Evolutionary conservation across 495 filamentous ascomycete species (phyloP), one percentile per base, ranked within the genome.

Genomic region (Penicillium lividum): DNA sequence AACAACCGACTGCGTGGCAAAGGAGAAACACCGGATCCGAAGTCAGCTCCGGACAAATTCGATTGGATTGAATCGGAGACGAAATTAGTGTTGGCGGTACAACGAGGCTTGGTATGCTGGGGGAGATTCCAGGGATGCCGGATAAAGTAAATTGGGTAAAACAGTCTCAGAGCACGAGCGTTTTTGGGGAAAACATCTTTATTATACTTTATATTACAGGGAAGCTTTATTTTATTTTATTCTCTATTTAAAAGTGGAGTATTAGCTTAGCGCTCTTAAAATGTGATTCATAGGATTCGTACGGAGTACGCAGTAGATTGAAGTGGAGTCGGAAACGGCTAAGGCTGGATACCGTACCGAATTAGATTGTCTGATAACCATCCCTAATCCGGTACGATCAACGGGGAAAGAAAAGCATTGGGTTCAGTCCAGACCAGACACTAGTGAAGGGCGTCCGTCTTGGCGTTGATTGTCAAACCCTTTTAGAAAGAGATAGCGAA

Each of bases 61-160:
- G 27, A 49, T 36, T 52, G 34, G 31, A 27, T 38, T 27, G 9
- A 38, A 7, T 52, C 31, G 31, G 22, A 28, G n/a, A 9, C 7
- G 27, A 10, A 52, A 27, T 36, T 38, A 28, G 34, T 52, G 36
- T 57, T 61, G 53, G 16, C 54, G 27, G 49, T 53, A 46, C 59
- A 29, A 61, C 49, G 42, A 38, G 31, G 42, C 22, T 10, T 55
- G 53, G 52, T 55, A 55, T 60, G 59, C 54, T 34, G 50, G 48
- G 53, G 53, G 49, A 44, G 51, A 43, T 3, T 44, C 48, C 50
- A 43, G 49, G 45, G 51, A 22, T 22, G 22, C 22, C 22, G 22
- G 29, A 45, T 27, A 29, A 5, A 30, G 33, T 10, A 29, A 40
- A 30, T 25, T 10, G 40, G 27, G 22, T 22, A 47, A n/a, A 33